Evolutionary conservation across 345 rosid species (phyloP).

Genomic region (Corchorus capsularis): DNA sequence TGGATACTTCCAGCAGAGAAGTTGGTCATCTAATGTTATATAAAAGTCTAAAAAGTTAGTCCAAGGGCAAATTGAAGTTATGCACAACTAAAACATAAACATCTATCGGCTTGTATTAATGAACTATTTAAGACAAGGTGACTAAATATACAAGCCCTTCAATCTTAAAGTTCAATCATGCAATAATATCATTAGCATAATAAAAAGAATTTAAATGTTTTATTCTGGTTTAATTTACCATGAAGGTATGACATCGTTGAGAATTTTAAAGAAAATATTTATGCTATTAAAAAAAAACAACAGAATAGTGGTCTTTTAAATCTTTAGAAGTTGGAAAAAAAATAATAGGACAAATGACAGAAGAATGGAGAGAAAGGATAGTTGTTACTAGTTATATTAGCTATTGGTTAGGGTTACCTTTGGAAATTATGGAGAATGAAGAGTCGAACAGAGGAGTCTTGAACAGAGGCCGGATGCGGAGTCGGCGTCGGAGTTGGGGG

Average conservation of each 20-base stretch:
- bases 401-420: no score
- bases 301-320: neutral
- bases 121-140: neutral
- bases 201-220: neutral
- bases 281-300: neutral
- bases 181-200: neutral
- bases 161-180: neutral
- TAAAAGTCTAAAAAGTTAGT: neutral
- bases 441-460: no score
- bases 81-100: neutral
- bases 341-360: conserved; percentile 9
- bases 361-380: neutral
- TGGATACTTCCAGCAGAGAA: neutral
- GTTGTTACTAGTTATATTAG: no score
- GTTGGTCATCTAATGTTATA: neutral
- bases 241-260: neutral
- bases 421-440: no score
- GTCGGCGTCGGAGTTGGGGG: no score
- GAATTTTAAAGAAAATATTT: neutral
- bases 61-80: neutral
- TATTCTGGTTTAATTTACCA: neutral
- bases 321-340: neutral
- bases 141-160: neutral
- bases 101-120: neutral
- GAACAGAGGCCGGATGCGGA: no score